Evolutionary conservation across 1,284 basidiomycete genomes (phyloP).

Genomic region (Moesziomyces parantarcticus): DNA sequence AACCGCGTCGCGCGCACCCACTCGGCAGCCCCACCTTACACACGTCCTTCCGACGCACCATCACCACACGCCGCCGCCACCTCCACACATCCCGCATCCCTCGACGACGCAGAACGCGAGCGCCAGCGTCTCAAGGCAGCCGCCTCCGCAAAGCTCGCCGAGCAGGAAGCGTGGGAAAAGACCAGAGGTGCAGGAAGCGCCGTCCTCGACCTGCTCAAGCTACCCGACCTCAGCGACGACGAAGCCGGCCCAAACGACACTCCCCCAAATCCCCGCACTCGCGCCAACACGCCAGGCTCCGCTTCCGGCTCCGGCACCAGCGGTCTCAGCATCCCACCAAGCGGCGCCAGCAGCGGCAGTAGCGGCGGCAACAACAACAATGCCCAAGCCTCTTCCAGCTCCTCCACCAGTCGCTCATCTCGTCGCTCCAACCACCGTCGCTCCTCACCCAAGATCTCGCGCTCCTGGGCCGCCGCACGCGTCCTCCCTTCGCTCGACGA

Average conservation of each 20-base stretch:
- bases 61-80: neutral
- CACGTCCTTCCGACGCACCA: constrained; percentile 6
- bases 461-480: constrained; percentile 26
- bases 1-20: constrained; percentile 28
- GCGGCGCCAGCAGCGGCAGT: constrained; percentile 1
- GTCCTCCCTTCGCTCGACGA: constrained; percentile 42
- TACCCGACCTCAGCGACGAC: constrained; percentile 28
- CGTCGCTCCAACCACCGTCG: constrained; percentile 15
- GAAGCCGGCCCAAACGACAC: constrained; percentile 11
- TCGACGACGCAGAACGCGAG: constrained; percentile 41
- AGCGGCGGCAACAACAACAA: constrained; percentile 11
- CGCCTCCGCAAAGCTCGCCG: constrained; percentile 55
- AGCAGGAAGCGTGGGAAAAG: constrained; percentile 60
- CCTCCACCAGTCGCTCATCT: constrained; percentile 7
- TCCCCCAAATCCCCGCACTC: constrained; percentile 11
- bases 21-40: constrained; percentile 30
- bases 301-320: constrained; percentile 17
- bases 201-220: constrained; percentile 56
- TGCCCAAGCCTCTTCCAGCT: constrained; percentile 5
- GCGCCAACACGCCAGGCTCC: constrained; percentile 38
- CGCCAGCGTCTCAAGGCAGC: constrained; percentile 37
- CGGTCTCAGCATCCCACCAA: constrained; percentile 4
- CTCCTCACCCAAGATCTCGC: constrained; percentile 10
- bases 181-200: constrained; percentile 62
- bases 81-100: constrained; percentile 3